These are phyloP conservation scores for Trifolium dubium DNA, from an alignment of 306 rosid species.

Conservation along the genomic window DNA sequence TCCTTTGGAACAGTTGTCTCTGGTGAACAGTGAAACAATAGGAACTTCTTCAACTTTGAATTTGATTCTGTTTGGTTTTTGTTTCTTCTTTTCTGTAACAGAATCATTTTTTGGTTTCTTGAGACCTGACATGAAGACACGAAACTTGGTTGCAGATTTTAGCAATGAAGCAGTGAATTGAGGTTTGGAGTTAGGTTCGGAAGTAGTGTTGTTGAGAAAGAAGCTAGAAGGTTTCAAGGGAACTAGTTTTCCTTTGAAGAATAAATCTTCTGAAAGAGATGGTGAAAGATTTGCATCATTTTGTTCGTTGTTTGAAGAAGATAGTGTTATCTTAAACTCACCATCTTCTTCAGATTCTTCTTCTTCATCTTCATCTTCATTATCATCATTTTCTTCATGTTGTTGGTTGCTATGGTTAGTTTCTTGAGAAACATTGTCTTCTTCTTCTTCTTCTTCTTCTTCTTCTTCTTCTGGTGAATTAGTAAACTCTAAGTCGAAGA, in stretches of 20 bases:
- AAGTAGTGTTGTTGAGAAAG: conserved; percentile 32
- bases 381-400: conserved; percentile 13
- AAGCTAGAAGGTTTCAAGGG: conserved; percentile 63
- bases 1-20: conserved; percentile 74
- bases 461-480: conserved; percentile 62
- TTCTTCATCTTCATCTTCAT: conserved; percentile 26
- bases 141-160: conserved; percentile 87
- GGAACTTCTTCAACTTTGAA: conserved; percentile 89
- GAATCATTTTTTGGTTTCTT: conserved; percentile 65
- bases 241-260: conserved; percentile 76
- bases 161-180: conserved; percentile 67
- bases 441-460: conserved; percentile 46
- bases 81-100: conserved; percentile 11
- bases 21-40: conserved; percentile 74
- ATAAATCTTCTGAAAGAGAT: conserved; percentile 76
- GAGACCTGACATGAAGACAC: conserved; percentile 79
- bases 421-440: conserved; percentile 35
- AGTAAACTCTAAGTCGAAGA: conserved; percentile 86
- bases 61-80: conserved; percentile 44
- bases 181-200: conserved; percentile 66
- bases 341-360: conserved; percentile 43
- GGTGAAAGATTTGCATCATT: conserved; percentile 67
- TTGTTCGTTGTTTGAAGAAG: conserved; percentile 73
- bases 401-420: background rate
- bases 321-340: conserved; percentile 77